Conservation (phyloP, 2,329 filamentous ascomycete species). For the Daldinia eschscholtzii region DNA sequence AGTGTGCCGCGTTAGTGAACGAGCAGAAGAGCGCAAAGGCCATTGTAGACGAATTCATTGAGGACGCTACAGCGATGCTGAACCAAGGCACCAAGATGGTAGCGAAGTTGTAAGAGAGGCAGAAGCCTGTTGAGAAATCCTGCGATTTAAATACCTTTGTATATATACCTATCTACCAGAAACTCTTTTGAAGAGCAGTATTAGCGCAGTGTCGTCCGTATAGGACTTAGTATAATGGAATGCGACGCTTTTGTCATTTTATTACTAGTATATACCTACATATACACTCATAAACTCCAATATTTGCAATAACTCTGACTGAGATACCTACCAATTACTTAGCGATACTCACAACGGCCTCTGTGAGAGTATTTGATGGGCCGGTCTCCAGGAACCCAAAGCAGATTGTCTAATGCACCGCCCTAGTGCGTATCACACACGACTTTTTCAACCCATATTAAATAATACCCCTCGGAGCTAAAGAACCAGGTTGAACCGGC, state of each 20-base stretch:
- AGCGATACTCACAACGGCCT: too few relatives aligned
- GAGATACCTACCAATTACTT: too few relatives aligned
- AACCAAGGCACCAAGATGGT: constrained; percentile 76
- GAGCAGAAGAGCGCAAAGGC: constrained; percentile 92
- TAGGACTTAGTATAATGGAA: neutral
- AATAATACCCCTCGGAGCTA: neutral
- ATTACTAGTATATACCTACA: neutral
- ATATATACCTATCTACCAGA: constrained; percentile 24
- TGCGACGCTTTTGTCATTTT: neutral
- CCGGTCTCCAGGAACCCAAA: too few relatives aligned
- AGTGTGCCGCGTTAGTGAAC: constrained; percentile 92
- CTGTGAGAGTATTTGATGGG: too few relatives aligned
- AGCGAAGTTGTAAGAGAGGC: constrained; percentile 72
- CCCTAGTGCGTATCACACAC: neutral
- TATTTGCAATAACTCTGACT: too few relatives aligned
- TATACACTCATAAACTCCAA: neutral
- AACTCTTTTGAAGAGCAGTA: neutral
- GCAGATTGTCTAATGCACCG: too few relatives aligned
- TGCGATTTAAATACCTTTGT: constrained; percentile 5
- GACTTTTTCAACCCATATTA: too few relatives aligned
- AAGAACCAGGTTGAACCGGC: neutral
- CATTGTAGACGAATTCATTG: constrained; percentile 94
- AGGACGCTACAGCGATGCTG: constrained; percentile 80
- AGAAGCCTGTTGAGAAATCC: neutral
- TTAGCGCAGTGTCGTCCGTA: neutral